A percentile compares a stretch with the other conserved stretches of the same genome.
Conservation (phyloP, 768 basidiomycete genomes). For the Termitomyces sp. region DNA sequence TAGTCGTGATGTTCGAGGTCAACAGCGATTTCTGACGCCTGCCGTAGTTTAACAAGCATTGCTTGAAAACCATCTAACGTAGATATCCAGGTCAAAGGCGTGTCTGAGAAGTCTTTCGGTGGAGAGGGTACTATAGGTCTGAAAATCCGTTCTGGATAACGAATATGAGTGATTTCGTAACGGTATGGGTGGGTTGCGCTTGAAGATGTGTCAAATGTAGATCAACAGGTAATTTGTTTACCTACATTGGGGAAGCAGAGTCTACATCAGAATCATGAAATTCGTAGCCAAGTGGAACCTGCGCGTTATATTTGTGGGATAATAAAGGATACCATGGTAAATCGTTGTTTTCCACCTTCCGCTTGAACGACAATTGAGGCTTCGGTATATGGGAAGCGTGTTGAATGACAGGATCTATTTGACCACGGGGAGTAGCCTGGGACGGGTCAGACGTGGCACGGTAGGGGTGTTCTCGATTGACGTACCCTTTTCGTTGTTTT, state of each 20-base stretch:
- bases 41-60: slow-evolving; percentile 68
- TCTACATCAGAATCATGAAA: slow-evolving; percentile 31
- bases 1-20: slow-evolving; percentile 95
- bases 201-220: not conserved
- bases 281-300: slow-evolving; percentile 74
- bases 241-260: slow-evolving; percentile 25
- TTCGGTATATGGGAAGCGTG: slow-evolving; percentile 77
- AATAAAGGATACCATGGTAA: slow-evolving; percentile 69
- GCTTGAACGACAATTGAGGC: slow-evolving; percentile 76
- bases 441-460: slow-evolving; percentile 13
- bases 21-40: slow-evolving; percentile 77
- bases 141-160: slow-evolving; percentile 72
- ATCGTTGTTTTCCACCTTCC: slow-evolving; percentile 54
- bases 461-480: not conserved
- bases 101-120: slow-evolving; percentile 59
- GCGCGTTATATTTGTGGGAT: slow-evolving; percentile 76
- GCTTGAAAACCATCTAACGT: slow-evolving; percentile 48
- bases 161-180: slow-evolving; percentile 75
- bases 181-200: slow-evolving; percentile 73
- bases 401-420: slow-evolving; percentile 58
- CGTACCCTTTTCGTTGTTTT: slow-evolving; percentile 34
- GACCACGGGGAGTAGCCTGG: slow-evolving; percentile 32
- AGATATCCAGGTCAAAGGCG: slow-evolving; percentile 70
- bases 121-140: slow-evolving; percentile 42
- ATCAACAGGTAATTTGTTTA: not conserved